Base-by-base conservation (phyloP, 495 filamentous ascomycete genomes). In the Podospora conica region DNA sequence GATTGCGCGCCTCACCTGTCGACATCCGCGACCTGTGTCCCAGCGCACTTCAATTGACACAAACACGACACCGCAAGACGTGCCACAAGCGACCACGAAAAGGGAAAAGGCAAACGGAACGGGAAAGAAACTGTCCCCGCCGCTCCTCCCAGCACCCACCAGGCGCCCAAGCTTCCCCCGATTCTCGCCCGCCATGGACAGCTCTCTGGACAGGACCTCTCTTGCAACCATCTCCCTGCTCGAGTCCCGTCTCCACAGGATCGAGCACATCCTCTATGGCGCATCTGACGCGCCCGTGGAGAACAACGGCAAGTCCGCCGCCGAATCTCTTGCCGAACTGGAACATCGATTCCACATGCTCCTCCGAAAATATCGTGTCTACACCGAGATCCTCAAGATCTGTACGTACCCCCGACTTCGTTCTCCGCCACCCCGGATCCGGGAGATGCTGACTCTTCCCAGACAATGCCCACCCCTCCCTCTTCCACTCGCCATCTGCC, bases 231-330 rank as follows among this genome's bases (percentile, higher is more conserved):
- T 96, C 58, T 86, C 88, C 33, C 82, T 91, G 59, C 88, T 97
- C 5, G 89, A 93, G 69, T 79, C 80, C n/a, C 89, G 93, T 48
- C 82, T 97, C 31, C 81, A 82, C 58, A 84, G 90, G 25, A 79
- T 96, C 58, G 87, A 91, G 67, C 93, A 89, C 76, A 81, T 90
- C 29, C 80, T 97, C 58, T 86, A 86, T 67, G 91, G 91, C 2
- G 66, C 74, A 21, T 68, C 74, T 0, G 48, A 69, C 73, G 79
- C 72, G 22, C 69, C 70, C 29, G 74, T 73, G 15, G 64, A 68
- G 31, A 66, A 73, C 75, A 80, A 83, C 70, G 74, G 67, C 68
- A 75, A 67, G 54, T 77, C 76, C 66, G 83, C 53, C 24, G 48
- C 61, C 15, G 76, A 81, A 27, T 85, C 87, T 12, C 81, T 97